A percentile compares a stretch with the other conserved stretches of the same genome.
Evolutionary conservation across 2,329 filamentous ascomycete species (phyloP).

Genomic region (Colletotrichum camelliae): DNA sequence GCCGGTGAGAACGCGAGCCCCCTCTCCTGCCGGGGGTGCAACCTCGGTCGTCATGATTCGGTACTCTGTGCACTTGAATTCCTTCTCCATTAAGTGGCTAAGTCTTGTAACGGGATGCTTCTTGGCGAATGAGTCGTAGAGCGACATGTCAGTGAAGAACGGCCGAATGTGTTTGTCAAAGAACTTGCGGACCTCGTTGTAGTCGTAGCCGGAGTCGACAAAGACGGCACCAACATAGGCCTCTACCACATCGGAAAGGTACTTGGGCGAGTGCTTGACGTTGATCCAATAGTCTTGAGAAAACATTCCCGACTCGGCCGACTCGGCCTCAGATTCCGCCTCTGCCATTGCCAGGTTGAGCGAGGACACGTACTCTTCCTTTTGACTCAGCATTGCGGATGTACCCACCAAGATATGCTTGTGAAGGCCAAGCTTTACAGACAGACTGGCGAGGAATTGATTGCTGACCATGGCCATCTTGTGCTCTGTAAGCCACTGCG

Average conservation of each 20-base stretch:
- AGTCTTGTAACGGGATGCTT: slow-evolving; percentile 84
- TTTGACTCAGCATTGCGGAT: slow-evolving; percentile 45
- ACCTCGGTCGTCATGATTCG: slow-evolving; percentile 60
- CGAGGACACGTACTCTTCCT: slow-evolving; percentile 61
- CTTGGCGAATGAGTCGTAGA: slow-evolving; percentile 87
- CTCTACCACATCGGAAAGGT: slow-evolving; percentile 85
- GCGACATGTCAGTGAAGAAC: slow-evolving; percentile 84
- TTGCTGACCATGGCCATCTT: slow-evolving; percentile 99
- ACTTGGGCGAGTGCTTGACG: slow-evolving; percentile 71
- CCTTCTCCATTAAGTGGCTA: slow-evolving; percentile 64
- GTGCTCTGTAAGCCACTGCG: slow-evolving; percentile 97
- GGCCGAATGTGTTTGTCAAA: slow-evolving; percentile 76
- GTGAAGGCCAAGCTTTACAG: slow-evolving; percentile 80
- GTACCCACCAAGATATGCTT: slow-evolving; percentile 69
- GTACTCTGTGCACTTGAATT: slow-evolving; percentile 69
- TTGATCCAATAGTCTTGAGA: slow-evolving; percentile 73
- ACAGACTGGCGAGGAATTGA: slow-evolving; percentile 85
- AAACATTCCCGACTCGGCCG: slow-evolving; percentile 42
- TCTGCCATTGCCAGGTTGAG: slow-evolving; percentile 56
- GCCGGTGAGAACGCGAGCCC: slow-evolving; percentile 39
- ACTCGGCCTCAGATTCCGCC: slow-evolving; percentile 29
- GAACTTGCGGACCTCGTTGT: slow-evolving; percentile 73
- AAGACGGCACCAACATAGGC: slow-evolving; percentile 90
- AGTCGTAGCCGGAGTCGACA: slow-evolving; percentile 86
- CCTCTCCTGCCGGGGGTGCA: slow-evolving; percentile 45